Percentiles rank a stretch among this genome's conserved stretches.
Evolutionary conservation across 2,329 filamentous ascomycete genomes (phyloP).

Genomic region (Aspergillus sp.): DNA sequence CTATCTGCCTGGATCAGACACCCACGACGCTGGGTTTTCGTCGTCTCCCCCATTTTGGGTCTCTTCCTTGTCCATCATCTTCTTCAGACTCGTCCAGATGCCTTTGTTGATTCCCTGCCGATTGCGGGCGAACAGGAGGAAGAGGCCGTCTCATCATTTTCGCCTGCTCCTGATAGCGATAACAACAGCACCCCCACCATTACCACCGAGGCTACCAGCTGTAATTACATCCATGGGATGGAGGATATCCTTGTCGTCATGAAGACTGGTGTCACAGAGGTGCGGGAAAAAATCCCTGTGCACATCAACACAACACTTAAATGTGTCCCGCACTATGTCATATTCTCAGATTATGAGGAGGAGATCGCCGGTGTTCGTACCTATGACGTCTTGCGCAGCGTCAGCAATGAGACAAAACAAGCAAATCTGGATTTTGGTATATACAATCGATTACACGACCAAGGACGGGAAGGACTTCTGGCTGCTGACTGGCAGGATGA

Average conservation of each 20-base stretch:
- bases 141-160: not conserved
- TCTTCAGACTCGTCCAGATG: not conserved
- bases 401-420: conserved; percentile 35
- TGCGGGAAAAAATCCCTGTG: conserved; percentile 50
- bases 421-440: conserved; percentile 47
- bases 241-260: conserved; percentile 51
- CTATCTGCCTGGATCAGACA: not conserved
- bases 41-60: not conserved
- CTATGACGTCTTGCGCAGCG: conserved; percentile 46
- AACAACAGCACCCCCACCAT: conserved; percentile 11
- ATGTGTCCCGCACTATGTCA: conserved; percentile 52
- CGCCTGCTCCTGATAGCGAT: not conserved
- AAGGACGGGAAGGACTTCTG: conserved; percentile 33
- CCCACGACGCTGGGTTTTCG: not conserved
- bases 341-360: conserved; percentile 57
- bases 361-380: conserved; percentile 47
- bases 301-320: conserved; percentile 52
- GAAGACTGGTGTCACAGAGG: conserved; percentile 56
- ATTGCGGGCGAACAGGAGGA: not conserved
- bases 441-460: conserved; percentile 41
- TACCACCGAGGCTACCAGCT: conserved; percentile 14
- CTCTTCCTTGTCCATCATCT: not conserved
- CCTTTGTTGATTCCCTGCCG: not conserved
- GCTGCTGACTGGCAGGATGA: conserved; percentile 18
- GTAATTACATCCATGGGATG: not conserved